These are phyloP conservation scores for Pterocarpus macrocarpus DNA, from an alignment of 306 rosid species.

Conservation along the genomic window DNA sequence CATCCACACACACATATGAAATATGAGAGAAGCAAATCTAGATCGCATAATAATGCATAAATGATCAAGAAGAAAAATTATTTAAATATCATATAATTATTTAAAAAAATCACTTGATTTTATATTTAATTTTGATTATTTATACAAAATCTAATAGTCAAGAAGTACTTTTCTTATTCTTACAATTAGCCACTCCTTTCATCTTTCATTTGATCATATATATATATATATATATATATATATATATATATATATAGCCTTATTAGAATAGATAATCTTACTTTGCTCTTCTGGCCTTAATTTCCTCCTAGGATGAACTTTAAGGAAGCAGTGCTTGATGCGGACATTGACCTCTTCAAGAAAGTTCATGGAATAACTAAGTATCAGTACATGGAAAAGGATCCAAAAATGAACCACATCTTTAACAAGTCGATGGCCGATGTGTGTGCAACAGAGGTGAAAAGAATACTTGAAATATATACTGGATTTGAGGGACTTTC, in stretches of 20 bases:
- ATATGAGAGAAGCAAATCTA: no score
- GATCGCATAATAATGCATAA: no score
- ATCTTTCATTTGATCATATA: no score
- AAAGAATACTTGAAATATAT: slow-evolving; percentile 44
- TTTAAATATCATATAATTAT: no score
- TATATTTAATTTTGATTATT: no score
- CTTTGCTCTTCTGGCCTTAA: background rate
- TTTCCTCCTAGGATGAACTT: slow-evolving; percentile 38
- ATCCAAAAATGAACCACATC: slow-evolving; percentile 9
- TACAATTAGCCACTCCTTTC: no score
- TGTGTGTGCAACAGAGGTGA: slow-evolving; percentile 8
- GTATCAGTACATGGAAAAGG: slow-evolving; percentile 32
- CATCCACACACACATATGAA: background rate
- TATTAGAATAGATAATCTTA: no score
- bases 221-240: background rate
- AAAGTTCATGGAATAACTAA: slow-evolving; percentile 41
- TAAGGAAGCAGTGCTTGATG: slow-evolving; percentile 45
- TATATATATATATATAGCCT: background rate
- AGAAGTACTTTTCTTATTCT: no score
- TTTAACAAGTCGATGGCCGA: slow-evolving; percentile 47
- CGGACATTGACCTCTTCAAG: slow-evolving; percentile 46
- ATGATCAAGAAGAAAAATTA: no score
- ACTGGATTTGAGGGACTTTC: slow-evolving; percentile 49
- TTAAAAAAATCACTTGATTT: no score
- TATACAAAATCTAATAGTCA: no score